Conservation (phyloP, 495 filamentous ascomycete genomes). For the Aspergillus ostianus region DNA sequence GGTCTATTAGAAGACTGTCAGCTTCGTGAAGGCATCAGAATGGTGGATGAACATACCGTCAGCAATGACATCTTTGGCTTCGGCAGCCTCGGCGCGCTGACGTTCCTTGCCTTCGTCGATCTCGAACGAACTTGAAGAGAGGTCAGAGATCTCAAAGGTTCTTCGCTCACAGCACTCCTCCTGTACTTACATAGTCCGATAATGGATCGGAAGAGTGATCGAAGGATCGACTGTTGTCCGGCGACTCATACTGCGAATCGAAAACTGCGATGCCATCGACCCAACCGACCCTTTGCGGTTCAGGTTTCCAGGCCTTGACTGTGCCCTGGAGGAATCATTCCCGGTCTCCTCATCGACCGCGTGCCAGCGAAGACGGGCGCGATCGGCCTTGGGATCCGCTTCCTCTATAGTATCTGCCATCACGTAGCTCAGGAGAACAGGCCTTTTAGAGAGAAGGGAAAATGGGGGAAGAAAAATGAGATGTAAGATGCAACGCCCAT, state of each 20-base stretch:
- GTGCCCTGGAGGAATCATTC: background rate
- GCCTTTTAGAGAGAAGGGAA: background rate
- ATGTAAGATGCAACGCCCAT: too few relatives aligned
- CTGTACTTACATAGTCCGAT: constrained; percentile 10
- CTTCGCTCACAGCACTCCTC: too few relatives aligned
- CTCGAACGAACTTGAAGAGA: constrained; percentile 1
- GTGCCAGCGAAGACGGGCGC: background rate
- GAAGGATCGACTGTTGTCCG: constrained; percentile 12
- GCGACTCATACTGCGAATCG: constrained; percentile 3
- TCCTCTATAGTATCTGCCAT: background rate
- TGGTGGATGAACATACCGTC: constrained; percentile 1
- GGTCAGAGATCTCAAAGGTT: background rate
- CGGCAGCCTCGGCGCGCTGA: constrained; percentile 2
- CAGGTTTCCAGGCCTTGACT: background rate
- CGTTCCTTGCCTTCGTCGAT: constrained; percentile 10
- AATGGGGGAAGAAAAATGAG: too few relatives aligned
- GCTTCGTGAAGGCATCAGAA: background rate
- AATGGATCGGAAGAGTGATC: constrained; percentile 11
- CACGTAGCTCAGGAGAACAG: background rate
- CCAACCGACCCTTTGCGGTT: background rate
- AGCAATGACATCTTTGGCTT: constrained; percentile 5
- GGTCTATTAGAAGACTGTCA: background rate
- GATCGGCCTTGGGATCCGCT: background rate
- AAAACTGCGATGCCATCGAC: constrained; percentile 6
- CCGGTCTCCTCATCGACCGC: background rate